phyloP scores from a whole-genome alignment of 345 rosid genomes.

The Noccaea bulbosa region DNA sequence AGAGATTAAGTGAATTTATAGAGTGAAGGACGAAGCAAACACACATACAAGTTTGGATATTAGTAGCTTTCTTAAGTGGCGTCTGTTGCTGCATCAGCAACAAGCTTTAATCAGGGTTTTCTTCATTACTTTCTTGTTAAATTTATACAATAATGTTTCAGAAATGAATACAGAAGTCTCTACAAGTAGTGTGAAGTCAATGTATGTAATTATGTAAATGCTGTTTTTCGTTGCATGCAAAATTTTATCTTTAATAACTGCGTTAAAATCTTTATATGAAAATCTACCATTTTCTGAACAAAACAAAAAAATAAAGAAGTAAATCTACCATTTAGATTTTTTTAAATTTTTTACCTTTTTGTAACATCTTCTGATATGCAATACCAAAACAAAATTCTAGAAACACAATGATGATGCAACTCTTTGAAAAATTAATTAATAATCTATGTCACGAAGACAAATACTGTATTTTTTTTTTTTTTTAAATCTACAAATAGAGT shows the following conservation, averaged over 20 bases:
- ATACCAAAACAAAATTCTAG: background rate
- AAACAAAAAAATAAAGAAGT: too few relatives aligned
- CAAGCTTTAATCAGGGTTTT: conserved; percentile 42
- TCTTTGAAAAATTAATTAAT: background rate
- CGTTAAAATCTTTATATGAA: background rate
- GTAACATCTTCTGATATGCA: background rate
- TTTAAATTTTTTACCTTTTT: background rate
- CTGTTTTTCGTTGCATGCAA: background rate
- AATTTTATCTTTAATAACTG: background rate
- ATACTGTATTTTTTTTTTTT: too few relatives aligned
- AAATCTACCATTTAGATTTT: background rate
- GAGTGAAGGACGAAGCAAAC: conserved; percentile 29
- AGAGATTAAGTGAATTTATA: conserved; percentile 52
- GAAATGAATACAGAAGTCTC: background rate
- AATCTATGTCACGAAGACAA: background rate
- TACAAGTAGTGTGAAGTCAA: background rate
- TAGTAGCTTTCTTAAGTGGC: conserved; percentile 58
- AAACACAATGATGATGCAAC: background rate
- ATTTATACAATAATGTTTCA: background rate
- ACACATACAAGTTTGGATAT: conserved; percentile 65
- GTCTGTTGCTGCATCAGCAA: conserved; percentile 75
- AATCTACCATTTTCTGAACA: background rate
- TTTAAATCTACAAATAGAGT: background rate
- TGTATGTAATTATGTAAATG: background rate
- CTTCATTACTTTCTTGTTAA: conserved; percentile 2